Percentiles rank a stretch among this genome's conserved stretches.
Conservation (phyloP, 495 filamentous ascomycete species). For the Halenospora varia region DNA sequence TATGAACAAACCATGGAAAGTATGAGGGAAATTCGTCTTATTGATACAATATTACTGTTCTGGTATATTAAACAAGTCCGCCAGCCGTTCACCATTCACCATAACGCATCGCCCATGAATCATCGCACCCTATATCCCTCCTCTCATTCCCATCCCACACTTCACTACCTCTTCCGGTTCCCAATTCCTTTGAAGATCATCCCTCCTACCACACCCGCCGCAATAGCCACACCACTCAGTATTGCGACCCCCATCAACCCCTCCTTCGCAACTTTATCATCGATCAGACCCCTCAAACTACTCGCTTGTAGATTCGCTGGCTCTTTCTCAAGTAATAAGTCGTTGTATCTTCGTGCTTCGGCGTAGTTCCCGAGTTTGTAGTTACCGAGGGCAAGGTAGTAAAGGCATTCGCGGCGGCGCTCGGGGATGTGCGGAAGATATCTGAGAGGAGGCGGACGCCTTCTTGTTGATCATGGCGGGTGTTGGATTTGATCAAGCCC, state of each 20-base stretch:
- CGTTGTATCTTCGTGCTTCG: conserved; percentile 91
- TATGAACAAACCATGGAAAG: no score
- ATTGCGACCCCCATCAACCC: conserved; percentile 95
- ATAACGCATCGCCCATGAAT: conserved; percentile 1
- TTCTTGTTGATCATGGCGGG: conserved; percentile 84
- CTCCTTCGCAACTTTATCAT: conserved; percentile 94
- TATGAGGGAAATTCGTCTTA: no score
- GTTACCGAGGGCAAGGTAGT: conserved; percentile 94
- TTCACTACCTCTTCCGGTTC: conserved; percentile 41
- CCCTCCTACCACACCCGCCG: conserved; percentile 87
- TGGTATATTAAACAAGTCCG: conserved; percentile 22
- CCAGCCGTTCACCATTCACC: conserved; percentile 2
- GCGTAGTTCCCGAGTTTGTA: conserved; percentile 98
- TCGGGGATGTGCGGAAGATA: conserved; percentile 90
- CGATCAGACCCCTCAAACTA: conserved; percentile 80
- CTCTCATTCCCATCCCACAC: conserved; percentile 1
- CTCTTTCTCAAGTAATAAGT: conserved; percentile 82
- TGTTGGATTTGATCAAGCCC: conserved; percentile 91
- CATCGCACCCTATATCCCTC: no score
- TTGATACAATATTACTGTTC: conserved; percentile 16
- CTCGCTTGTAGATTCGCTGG: conserved; percentile 83
- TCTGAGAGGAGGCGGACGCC: conserved; percentile 92
- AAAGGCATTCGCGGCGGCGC: conserved; percentile 92
- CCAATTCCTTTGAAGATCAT: conserved; percentile 69
- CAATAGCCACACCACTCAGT: conserved; percentile 87